Conservation (phyloP, 2,329 filamentous ascomycete species). For the Metarhizium anisopliae region DNA sequence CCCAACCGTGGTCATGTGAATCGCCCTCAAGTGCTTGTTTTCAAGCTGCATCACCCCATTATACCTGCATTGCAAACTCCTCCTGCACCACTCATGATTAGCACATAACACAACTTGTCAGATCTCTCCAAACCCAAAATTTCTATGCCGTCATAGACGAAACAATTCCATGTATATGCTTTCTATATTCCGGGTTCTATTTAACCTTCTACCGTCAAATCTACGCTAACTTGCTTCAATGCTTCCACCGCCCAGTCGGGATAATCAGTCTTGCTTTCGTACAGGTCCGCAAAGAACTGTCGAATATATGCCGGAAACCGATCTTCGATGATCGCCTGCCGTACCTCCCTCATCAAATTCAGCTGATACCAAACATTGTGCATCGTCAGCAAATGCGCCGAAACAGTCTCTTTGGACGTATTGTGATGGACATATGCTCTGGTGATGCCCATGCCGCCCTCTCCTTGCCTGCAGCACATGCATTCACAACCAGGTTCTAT, state of each 20-base stretch:
- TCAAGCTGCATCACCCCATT: too few relatives aligned
- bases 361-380: conserved; percentile 95
- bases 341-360: conserved; percentile 65
- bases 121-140: background rate
- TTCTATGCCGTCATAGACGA: background rate
- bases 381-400: conserved; percentile 75
- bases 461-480: conserved; percentile 58
- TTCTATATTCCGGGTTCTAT: background rate
- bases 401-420: conserved; percentile 87
- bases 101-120: too few relatives aligned
- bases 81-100: too few relatives aligned
- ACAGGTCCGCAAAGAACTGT: conserved; percentile 68
- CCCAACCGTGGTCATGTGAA: too few relatives aligned
- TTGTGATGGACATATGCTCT: conserved; percentile 88
- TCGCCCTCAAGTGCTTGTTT: too few relatives aligned
- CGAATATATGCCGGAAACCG: conserved; percentile 69
- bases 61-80: too few relatives aligned
- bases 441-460: conserved; percentile 72
- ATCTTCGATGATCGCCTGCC: conserved; percentile 74
- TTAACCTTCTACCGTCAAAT: conserved; percentile 29
- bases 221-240: conserved; percentile 68
- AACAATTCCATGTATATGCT: background rate
- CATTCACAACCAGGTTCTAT: conserved; percentile 80
- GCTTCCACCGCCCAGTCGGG: conserved; percentile 81
- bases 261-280: conserved; percentile 54